Conservation (phyloP, 352 stramenopile genomes). For the Globisporangium parvum region DNA sequence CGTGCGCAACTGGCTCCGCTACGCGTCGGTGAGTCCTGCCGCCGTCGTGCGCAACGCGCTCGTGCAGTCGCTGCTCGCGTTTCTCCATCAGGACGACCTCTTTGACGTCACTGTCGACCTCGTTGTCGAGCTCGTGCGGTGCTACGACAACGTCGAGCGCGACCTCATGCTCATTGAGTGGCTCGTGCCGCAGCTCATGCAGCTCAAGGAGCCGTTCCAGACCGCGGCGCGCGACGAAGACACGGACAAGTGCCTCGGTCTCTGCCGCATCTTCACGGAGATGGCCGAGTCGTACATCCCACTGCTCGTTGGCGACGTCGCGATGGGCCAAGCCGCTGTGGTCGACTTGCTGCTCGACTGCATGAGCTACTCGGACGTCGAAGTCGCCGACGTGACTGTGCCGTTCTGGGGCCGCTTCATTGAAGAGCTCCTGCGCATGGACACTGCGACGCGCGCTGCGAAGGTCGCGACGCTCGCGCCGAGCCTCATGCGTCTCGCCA, state of each 20-base stretch:
- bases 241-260: constrained; percentile 62
- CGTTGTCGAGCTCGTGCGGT: constrained; percentile 69
- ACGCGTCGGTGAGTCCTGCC: constrained; percentile 29
- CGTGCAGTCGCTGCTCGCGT: constrained; percentile 56
- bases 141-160: constrained; percentile 41
- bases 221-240: constrained; percentile 51
- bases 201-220: constrained; percentile 47
- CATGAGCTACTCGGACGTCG: constrained; percentile 72
- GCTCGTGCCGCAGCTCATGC: constrained; percentile 73
- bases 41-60: constrained; percentile 60
- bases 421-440: constrained; percentile 30
- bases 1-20: constrained; percentile 57
- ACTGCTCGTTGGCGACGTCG: constrained; percentile 57
- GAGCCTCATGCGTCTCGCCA: constrained; percentile 49
- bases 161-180: constrained; percentile 62
- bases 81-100: constrained; percentile 65
- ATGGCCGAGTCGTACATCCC: constrained; percentile 85
- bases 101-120: constrained; percentile 84
- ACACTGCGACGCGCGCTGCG: constrained; percentile 2
- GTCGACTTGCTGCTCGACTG: constrained; percentile 86
- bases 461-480: constrained; percentile 39
- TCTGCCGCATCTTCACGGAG: constrained; percentile 89
- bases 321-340: constrained; percentile 52
- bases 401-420: constrained; percentile 79
- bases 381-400: constrained; percentile 81